Evolutionary conservation across 257 asterid species (phyloP).

Genomic region (Echium plantagineum): DNA sequence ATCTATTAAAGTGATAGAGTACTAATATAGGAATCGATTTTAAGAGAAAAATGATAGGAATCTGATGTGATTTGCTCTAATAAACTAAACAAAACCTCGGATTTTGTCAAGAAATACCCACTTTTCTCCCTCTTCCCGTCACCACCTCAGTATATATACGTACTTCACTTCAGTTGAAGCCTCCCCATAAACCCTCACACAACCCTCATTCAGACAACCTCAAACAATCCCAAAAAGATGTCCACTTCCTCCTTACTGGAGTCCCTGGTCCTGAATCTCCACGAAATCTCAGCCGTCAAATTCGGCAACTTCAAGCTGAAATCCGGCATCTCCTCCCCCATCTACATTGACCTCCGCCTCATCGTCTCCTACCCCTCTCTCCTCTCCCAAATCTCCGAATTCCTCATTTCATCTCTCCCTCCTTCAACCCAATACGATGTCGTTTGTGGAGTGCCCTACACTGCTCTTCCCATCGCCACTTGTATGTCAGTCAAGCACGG

Average conservation of each 20-base stretch:
- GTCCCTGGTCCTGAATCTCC: conserved; percentile 65
- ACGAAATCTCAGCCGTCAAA: conserved; percentile 88
- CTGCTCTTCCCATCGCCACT: conserved; percentile 94
- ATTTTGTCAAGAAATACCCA: no score
- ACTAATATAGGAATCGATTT: no score
- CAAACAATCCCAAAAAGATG: background rate
- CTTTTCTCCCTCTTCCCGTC: no score
- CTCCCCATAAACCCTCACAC: no score
- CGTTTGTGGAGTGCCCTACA: conserved; percentile 91
- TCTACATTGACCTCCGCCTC: conserved; percentile 94
- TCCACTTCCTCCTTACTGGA: conserved; percentile 36
- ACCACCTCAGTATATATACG: no score
- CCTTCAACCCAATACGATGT: conserved; percentile 50
- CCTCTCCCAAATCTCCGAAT: conserved; percentile 62
- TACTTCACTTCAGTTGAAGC: no score
- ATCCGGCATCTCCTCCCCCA: conserved; percentile 91
- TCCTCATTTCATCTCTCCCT: conserved; percentile 52
- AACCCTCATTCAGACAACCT: no score
- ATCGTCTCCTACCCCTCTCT: conserved; percentile 79
- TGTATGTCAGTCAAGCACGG: conserved; percentile 48
- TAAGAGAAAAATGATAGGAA: no score
- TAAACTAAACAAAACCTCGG: no score
- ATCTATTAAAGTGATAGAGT: no score
- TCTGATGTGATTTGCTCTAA: no score
- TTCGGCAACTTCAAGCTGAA: conserved; percentile 91